Base-by-base conservation (phyloP, 2,329 filamentous ascomycete species). In the Ascochyta clinopodiicola region DNA sequence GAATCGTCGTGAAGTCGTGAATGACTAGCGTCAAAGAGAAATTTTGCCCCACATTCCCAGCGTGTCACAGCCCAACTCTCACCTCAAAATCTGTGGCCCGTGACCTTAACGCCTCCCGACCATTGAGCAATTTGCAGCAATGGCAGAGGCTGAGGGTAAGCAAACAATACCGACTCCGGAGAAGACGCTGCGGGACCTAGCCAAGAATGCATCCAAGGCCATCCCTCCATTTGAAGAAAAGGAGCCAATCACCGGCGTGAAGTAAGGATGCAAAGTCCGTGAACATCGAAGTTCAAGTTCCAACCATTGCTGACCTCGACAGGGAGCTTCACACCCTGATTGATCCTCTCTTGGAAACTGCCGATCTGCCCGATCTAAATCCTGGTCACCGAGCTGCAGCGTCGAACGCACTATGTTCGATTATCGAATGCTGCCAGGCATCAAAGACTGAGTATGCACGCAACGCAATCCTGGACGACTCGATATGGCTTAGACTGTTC, bases 331-430 rank as follows among this genome's bases (percentile, higher is more conserved):
- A 70, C 37, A 55, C 50, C 17, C 40, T 74, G 17, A 38, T 75
- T 32, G 60, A 56, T 25, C 68, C 71, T 10, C 50, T 75, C 2
- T 42, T 76, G 27, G 67, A 70, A n/a, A 75, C 73, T 8, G 70
- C 74, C 15, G 67, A 71, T 43, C 43, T 69, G 4, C 52, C 65
- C 17, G 68, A 76, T 15, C 51, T 76, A 10, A 61, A 64, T 12
- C 64, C 70, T 32, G 67, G 73, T 15, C 78, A 81, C 60, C 71
- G 78, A 45, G 78, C 79, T 5, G 78, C 78, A 38, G 78, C 79
- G 35, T 80, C 77, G 60, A 81, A 81, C 61, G 69, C 78, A 4
- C 55, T 81, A 10, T 81, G 78, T 58, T 75, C 77, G 6, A 63
- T 80, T 34, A 70, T 81, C 32, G 77, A 80, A 49, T 69, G 70